phyloP scores from a whole-genome alignment of 768 basidiomycete species.

The Kwoniella shandongensis region DNA sequence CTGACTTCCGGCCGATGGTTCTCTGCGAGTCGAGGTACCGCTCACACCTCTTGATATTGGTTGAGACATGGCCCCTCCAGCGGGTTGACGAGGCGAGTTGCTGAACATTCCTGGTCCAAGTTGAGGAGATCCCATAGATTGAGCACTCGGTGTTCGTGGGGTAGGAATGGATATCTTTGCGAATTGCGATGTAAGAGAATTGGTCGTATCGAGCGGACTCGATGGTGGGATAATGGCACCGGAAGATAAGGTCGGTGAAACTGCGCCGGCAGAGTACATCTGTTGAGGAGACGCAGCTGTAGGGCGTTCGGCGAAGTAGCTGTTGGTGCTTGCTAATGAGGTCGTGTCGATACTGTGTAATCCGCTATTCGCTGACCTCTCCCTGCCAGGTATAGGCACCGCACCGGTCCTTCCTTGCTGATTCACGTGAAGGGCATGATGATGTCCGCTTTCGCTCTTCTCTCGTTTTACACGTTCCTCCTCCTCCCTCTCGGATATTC shows the following conservation, averaged over 20 bases:
- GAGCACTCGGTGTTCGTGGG: constrained; percentile 8
- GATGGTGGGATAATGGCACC: constrained; percentile 19
- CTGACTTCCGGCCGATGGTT: constrained; percentile 31
- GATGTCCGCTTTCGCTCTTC: constrained; percentile 13
- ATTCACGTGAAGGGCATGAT: constrained; percentile 7
- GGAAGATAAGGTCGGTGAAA: constrained; percentile 12
- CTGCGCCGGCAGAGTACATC: constrained; percentile 9
- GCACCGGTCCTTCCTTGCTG: constrained; percentile 10
- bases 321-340: not conserved
- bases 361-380: constrained; percentile 4
- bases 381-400: constrained; percentile 9
- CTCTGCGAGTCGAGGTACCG: constrained; percentile 22
- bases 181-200: constrained; percentile 25
- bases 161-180: constrained; percentile 20
- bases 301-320: constrained; percentile 12
- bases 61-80: not conserved
- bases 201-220: constrained; percentile 27
- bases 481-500: constrained; percentile 57
- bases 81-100: not conserved
- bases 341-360: constrained; percentile 1
- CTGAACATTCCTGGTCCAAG: not conserved
- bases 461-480: constrained; percentile 22
- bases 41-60: constrained; percentile 5
- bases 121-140: not conserved
- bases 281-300: constrained; percentile 4